Evolutionary conservation across 2,329 filamentous ascomycete genomes (phyloP).

Genomic region (Clarireedia paspali): DNA sequence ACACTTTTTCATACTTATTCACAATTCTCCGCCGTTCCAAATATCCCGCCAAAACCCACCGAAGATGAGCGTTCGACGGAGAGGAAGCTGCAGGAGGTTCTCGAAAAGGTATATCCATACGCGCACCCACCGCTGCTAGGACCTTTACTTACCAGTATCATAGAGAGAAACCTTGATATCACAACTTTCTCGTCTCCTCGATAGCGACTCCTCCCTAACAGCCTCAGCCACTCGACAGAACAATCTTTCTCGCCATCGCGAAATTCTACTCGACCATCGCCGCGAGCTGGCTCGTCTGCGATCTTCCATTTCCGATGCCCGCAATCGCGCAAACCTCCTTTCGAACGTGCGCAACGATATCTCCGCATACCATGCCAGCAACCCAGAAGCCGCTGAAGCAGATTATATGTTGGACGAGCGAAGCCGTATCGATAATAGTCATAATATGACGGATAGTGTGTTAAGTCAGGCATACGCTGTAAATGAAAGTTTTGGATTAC

Average conservation of each 20-base stretch:
- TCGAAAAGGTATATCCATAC: slow-evolving; percentile 58
- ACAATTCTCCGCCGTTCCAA: slow-evolving; percentile 75
- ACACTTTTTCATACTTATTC: slow-evolving; percentile 69
- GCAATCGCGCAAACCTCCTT: slow-evolving; percentile 83
- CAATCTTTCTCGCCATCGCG: slow-evolving; percentile 84
- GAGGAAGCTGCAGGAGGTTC: slow-evolving; percentile 71
- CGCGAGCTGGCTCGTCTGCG: slow-evolving; percentile 73
- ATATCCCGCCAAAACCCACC: slow-evolving; percentile 73
- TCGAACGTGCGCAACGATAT: slow-evolving; percentile 90
- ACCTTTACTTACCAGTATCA: background rate
- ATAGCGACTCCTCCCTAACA: slow-evolving; percentile 81
- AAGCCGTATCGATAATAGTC: slow-evolving; percentile 75
- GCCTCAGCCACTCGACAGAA: slow-evolving; percentile 95
- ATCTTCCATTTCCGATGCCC: slow-evolving; percentile 64
- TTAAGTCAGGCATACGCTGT: slow-evolving; percentile 94
- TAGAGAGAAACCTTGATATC: slow-evolving; percentile 75
- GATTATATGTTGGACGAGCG: slow-evolving; percentile 97
- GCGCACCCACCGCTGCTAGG: background rate
- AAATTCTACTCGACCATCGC: slow-evolving; percentile 81
- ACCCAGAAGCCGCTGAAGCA: slow-evolving; percentile 76
- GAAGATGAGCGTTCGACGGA: slow-evolving; percentile 79
- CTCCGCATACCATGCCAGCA: slow-evolving; percentile 73
- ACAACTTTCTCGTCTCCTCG: slow-evolving; percentile 81
- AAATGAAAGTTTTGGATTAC: slow-evolving; percentile 80
- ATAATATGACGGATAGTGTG: slow-evolving; percentile 83